A percentile compares a stretch with the other conserved stretches of the same genome.
Evolutionary conservation across 202 grass and related monocot species (phyloP).

Genomic region (Carex arenaria): DNA sequence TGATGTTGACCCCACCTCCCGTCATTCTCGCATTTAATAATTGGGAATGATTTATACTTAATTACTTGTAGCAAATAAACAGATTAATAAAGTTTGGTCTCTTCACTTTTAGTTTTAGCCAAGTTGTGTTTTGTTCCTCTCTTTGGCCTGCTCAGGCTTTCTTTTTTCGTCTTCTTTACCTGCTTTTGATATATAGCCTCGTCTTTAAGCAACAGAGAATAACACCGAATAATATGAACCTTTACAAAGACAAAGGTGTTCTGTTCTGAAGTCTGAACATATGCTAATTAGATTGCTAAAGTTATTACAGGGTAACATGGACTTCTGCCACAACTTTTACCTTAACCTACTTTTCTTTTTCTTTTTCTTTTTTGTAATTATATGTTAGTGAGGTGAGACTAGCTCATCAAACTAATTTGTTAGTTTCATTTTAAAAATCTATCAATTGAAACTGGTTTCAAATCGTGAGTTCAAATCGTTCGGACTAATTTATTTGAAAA

Average conservation of each 20-base stretch:
- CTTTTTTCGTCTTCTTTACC: not conserved
- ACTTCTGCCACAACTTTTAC: not conserved
- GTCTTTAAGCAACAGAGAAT: conserved; percentile 17
- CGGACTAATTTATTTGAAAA: not conserved
- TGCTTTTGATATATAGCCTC: conserved; percentile 24
- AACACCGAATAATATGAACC: not conserved
- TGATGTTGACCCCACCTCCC: not conserved
- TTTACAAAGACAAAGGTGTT: not conserved
- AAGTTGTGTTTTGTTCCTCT: conserved; percentile 11
- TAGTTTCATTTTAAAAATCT: not conserved
- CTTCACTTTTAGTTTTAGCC: not conserved
- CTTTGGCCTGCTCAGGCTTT: not conserved
- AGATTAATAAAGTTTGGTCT: not conserved
- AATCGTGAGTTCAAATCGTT: not conserved
- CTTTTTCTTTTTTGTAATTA: not conserved
- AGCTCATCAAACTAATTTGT: not conserved
- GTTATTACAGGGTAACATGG: conserved; percentile 9
- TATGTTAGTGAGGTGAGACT: not conserved
- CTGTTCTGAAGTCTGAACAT: conserved; percentile 1
- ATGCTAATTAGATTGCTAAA: conserved; percentile 11
- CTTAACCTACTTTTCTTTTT: not conserved
- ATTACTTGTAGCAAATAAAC: not conserved
- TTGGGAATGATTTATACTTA: not conserved
- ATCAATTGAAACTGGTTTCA: not conserved
- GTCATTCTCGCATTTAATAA: conserved; percentile 7